These are phyloP conservation scores for Avicennia marina DNA, from an alignment of 257 asterid species.

Conservation along the genomic window DNA sequence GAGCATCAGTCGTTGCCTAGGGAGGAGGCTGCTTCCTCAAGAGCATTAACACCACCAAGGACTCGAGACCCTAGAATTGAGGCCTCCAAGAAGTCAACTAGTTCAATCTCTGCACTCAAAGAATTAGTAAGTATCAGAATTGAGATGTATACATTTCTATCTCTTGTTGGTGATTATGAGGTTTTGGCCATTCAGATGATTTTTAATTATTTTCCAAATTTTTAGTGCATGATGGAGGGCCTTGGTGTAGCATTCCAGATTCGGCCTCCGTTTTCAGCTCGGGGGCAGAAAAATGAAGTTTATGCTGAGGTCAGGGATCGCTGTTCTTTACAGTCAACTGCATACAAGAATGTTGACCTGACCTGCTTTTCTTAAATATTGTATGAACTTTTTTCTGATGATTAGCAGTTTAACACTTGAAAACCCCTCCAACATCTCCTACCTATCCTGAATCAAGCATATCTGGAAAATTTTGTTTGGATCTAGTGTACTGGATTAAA, in stretches of 20 bases:
- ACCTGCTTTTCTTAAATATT: no score
- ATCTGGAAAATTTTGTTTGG: no score
- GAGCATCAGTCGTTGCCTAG: not conserved
- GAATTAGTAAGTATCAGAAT: conserved; percentile 54
- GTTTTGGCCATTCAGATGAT: not conserved
- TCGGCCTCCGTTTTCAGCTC: conserved; percentile 72
- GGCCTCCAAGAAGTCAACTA: conserved; percentile 52
- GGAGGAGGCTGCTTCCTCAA: conserved; percentile 30
- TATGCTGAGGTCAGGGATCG: conserved; percentile 60
- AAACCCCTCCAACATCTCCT: no score
- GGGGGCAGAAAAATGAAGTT: conserved; percentile 72
- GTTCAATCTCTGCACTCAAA: conserved; percentile 65
- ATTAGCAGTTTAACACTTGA: no score
- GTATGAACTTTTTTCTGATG: not conserved
- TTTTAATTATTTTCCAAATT: conserved; percentile 16
- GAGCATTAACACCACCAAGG: conserved; percentile 49
- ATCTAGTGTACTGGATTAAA: no score
- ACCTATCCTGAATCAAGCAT: no score
- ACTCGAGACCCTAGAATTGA: conserved; percentile 59
- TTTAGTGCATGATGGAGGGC: conserved; percentile 74
- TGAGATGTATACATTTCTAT: not conserved
- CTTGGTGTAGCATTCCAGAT: conserved; percentile 65
- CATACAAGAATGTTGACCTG: not conserved
- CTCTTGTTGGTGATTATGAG: not conserved
- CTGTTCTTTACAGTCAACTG: not conserved